These are phyloP conservation scores for Casuarina glauca DNA, from an alignment of 306 rosid species.

Conservation along the genomic window DNA sequence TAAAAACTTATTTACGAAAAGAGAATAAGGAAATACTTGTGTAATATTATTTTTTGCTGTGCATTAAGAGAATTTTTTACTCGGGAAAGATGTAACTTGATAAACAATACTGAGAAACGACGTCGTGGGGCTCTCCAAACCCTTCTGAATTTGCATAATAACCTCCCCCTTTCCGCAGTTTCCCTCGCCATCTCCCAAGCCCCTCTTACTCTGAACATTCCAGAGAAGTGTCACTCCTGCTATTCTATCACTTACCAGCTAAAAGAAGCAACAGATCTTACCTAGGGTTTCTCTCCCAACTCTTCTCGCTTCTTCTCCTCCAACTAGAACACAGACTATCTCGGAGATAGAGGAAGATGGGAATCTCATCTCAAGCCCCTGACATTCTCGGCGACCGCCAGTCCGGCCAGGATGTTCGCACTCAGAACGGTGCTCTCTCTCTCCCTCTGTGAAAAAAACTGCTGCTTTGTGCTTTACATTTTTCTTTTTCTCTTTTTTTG, in stretches of 20 bases:
- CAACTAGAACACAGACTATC: background rate
- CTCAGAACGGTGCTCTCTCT: slow-evolving; percentile 71
- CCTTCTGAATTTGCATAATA: background rate
- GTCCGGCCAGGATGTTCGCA: slow-evolving; percentile 91
- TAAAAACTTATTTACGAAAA: too few relatives aligned
- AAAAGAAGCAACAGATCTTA: slow-evolving; percentile 14
- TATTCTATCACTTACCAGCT: background rate
- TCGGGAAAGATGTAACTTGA: too few relatives aligned
- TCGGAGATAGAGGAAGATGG: slow-evolving; percentile 34
- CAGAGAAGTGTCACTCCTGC: background rate
- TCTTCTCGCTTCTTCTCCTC: background rate
- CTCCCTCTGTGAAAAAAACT: background rate
- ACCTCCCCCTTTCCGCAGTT: background rate
- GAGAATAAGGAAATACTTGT: too few relatives aligned
- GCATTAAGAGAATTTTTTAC: too few relatives aligned
- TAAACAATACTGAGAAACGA: slow-evolving; percentile 2
- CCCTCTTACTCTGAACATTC: slow-evolving; percentile 8
- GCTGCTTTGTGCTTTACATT: background rate
- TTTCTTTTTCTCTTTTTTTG: background rate
- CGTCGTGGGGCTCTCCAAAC: slow-evolving; percentile 20
- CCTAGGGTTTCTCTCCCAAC: slow-evolving; percentile 21
- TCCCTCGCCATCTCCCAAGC: background rate
- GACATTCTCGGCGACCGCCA: slow-evolving; percentile 95
- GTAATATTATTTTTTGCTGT: too few relatives aligned
- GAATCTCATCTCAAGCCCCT: slow-evolving; percentile 55